A percentile compares a stretch with the other conserved stretches of the same genome.
These are phyloP conservation scores for Penicillium sclerotigenum DNA, from an alignment of 2,329 filamentous ascomycete genomes.

Conservation along the genomic window DNA sequence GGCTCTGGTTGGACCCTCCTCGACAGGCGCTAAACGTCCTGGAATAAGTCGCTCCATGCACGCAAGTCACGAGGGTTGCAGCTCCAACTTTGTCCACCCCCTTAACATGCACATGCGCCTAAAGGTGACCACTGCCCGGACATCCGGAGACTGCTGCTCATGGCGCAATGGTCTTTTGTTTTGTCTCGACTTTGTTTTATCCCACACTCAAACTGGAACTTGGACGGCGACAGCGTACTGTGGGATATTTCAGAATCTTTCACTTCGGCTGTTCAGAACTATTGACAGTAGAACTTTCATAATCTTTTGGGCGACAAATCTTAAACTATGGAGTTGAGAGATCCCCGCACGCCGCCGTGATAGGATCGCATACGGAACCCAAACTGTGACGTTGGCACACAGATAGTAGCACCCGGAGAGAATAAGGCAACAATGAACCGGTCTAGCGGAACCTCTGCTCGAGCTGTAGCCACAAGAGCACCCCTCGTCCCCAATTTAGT, in stretches of 20 bases:
- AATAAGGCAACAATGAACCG: neutral
- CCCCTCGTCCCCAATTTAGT: neutral
- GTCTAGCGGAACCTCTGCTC: neutral
- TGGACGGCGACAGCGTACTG: neutral
- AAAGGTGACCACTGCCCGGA: neutral
- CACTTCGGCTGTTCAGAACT: neutral
- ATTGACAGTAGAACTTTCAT: slow-evolving; percentile 14
- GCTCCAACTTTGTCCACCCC: neutral
- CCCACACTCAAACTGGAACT: neutral
- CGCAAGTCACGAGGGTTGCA: slow-evolving; percentile 20
- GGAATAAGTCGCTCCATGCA: slow-evolving; percentile 23
- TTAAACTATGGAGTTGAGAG: slow-evolving; percentile 14
- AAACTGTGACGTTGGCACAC: neutral
- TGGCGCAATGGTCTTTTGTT: neutral
- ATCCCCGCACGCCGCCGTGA: slow-evolving; percentile 2
- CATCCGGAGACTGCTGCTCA: neutral
- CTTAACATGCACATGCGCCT: slow-evolving; percentile 1
- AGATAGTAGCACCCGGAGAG: neutral
- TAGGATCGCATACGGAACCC: neutral
- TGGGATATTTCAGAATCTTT: neutral
- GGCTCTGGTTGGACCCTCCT: slow-evolving; percentile 13
- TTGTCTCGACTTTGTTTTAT: neutral
- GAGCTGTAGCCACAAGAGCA: neutral
- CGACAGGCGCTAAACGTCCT: slow-evolving; percentile 21
- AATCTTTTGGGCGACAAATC: slow-evolving; percentile 4